A percentile compares a stretch with the other conserved stretches of the same genome.
phyloP scores from a whole-genome alignment of 2,329 filamentous ascomycete species.

The Bipolaris oryzae region DNA sequence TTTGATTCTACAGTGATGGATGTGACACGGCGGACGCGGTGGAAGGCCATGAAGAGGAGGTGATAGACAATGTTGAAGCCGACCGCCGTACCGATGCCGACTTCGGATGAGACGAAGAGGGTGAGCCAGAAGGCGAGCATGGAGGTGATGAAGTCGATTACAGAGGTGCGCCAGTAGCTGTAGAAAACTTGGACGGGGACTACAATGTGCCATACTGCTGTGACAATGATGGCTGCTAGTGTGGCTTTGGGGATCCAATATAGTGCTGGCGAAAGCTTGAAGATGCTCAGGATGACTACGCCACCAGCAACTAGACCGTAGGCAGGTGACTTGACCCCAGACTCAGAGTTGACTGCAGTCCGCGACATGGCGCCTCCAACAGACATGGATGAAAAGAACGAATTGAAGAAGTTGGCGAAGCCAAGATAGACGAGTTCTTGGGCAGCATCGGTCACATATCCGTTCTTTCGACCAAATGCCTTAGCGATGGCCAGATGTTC shows the following conservation, averaged over 20 bases:
- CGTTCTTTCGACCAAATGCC: slow-evolving; percentile 66
- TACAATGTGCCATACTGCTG: slow-evolving; percentile 67
- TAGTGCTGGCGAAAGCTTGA: slow-evolving; percentile 64
- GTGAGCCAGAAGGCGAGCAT: slow-evolving; percentile 70
- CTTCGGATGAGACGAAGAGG: slow-evolving; percentile 65
- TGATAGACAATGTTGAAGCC: slow-evolving; percentile 59
- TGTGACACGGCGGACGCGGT: slow-evolving; percentile 42
- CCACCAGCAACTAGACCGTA: slow-evolving; percentile 66
- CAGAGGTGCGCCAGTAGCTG: slow-evolving; percentile 67
- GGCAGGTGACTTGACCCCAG: slow-evolving; percentile 66
- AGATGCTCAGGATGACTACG: slow-evolving; percentile 67
- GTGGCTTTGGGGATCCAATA: slow-evolving; percentile 73
- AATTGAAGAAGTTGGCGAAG: slow-evolving; percentile 67
- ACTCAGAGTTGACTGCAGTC: slow-evolving; percentile 70
- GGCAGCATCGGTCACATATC: slow-evolving; percentile 67
- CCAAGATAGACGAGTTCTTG: slow-evolving; percentile 71
- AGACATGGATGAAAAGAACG: slow-evolving; percentile 69
- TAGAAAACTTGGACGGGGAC: slow-evolving; percentile 65
- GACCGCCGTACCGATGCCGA: slow-evolving; percentile 64
- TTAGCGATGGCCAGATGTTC: slow-evolving; percentile 70
- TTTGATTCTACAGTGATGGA: slow-evolving; percentile 17
- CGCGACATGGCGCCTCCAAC: slow-evolving; percentile 70
- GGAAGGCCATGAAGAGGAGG: slow-evolving; percentile 64
- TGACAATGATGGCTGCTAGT: slow-evolving; percentile 69
- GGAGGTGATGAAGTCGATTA: slow-evolving; percentile 67